Conservation (phyloP, 331 rosid genomes). For the Acacia pycnantha region DNA sequence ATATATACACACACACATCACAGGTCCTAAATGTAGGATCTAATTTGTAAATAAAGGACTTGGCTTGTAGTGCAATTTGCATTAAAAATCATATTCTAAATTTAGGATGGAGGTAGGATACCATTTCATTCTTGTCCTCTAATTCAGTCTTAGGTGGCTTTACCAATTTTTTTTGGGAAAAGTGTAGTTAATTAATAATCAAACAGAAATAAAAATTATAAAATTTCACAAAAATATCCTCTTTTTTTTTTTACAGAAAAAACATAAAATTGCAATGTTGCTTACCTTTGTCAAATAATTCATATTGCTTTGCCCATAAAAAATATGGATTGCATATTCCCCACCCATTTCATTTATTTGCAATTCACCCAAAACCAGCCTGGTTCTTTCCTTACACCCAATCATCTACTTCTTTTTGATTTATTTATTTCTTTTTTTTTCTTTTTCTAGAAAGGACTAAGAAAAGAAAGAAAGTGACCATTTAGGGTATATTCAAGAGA, state of each 20-base stretch:
- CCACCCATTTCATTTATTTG: conserved; percentile 49
- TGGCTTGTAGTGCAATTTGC: too few species aligned
- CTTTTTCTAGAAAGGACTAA: background rate
- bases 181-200: background rate
- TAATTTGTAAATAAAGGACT: too few species aligned
- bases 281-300: conserved; percentile 20
- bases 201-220: background rate
- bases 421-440: background rate
- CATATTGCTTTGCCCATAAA: conserved; percentile 47
- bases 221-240: background rate
- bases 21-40: too few species aligned
- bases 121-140: too few species aligned
- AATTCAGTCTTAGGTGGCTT: too few species aligned
- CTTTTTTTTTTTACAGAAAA: background rate
- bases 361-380: conserved; percentile 54
- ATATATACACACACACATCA: too few species aligned
- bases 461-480: conserved; percentile 8
- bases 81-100: too few species aligned
- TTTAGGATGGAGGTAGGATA: too few species aligned
- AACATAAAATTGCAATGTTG: background rate
- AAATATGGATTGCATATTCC: conserved; percentile 50
- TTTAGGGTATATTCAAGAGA: conserved; percentile 12
- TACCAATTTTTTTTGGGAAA: too few species aligned
- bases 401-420: conserved; percentile 19
- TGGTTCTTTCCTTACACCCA: conserved; percentile 50